Percentiles rank a stretch among this genome's conserved stretches.
Conservation (phyloP, 2,329 filamentous ascomycete species). For the Colletotrichum aenigma region DNA sequence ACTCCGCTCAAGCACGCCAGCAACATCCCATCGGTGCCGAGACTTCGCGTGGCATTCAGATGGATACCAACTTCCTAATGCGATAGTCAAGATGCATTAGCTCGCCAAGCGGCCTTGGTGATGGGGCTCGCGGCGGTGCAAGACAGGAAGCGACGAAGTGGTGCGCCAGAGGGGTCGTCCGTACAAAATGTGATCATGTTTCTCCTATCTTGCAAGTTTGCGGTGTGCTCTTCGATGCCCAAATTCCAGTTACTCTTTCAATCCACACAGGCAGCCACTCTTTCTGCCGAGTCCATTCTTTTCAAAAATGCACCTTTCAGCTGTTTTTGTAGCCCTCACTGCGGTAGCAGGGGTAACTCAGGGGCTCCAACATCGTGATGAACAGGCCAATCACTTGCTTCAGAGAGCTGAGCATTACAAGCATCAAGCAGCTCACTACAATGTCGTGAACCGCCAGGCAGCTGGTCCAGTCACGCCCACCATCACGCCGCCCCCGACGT, state of each 20-base stretch:
- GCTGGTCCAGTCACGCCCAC: not conserved
- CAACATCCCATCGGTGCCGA: not conserved
- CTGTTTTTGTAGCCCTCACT: not conserved
- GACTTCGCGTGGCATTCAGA: not conserved
- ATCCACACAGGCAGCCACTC: not conserved
- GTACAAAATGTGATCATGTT: not conserved
- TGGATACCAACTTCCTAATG: not conserved
- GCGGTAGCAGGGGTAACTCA: not conserved
- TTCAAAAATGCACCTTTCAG: not conserved
- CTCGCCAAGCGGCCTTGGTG: not conserved
- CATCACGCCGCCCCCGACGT: not conserved
- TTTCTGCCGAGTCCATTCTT: not conserved
- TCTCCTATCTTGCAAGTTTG: not conserved
- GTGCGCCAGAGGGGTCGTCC: not conserved
- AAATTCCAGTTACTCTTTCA: not conserved
- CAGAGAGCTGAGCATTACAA: not conserved
- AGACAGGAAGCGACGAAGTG: not conserved
- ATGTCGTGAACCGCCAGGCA: not conserved
- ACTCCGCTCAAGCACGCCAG: not conserved
- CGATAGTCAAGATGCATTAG: not conserved
- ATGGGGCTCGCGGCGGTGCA: not conserved
- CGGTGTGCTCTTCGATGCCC: not conserved
- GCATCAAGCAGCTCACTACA: not conserved
- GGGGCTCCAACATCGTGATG: not conserved
- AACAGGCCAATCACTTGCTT: not conserved